Percentiles rank a stretch among this genome's conserved stretches.
Conservation (phyloP, 176 grass and related monocot genomes). For the Elymus sibiricus region DNA sequence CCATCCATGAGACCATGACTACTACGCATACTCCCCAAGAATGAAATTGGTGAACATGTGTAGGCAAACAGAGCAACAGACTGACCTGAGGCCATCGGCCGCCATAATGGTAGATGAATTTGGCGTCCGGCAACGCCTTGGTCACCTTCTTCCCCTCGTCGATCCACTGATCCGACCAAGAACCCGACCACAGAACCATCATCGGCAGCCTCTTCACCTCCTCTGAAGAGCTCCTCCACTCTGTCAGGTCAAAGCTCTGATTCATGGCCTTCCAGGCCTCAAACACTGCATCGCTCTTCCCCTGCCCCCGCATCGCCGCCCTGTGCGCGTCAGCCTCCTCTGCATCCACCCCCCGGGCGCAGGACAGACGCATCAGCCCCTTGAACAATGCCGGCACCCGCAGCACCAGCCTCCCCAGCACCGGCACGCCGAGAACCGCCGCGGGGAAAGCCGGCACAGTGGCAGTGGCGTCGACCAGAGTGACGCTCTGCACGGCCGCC, state of each 20-base stretch:
- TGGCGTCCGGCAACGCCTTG: conserved; percentile 41
- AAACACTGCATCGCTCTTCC: conserved; percentile 40
- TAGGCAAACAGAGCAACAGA: conserved; percentile 12
- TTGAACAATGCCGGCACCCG: conserved; percentile 35
- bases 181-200: conserved; percentile 75
- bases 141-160: conserved; percentile 61
- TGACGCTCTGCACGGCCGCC: conserved; percentile 46
- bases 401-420: conserved; percentile 28
- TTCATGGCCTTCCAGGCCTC: conserved; percentile 63
- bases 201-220: conserved; percentile 48
- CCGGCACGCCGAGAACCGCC: conserved; percentile 48
- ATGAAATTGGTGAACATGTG: background rate
- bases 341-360: conserved; percentile 36
- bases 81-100: conserved; percentile 86
- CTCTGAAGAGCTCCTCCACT: conserved; percentile 52
- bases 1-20: background rate
- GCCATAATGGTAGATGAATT: conserved; percentile 70
- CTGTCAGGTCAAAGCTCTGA: conserved; percentile 69
- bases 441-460: conserved; percentile 61
- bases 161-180: conserved; percentile 86
- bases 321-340: conserved; percentile 46
- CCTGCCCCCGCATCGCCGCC: conserved; percentile 41
- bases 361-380: conserved; percentile 65
- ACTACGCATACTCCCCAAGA: background rate
- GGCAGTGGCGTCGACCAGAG: conserved; percentile 50